These are phyloP conservation scores for Pezicula radicicola DNA, from an alignment of 2,329 filamentous ascomycete species.

Conservation along the genomic window DNA sequence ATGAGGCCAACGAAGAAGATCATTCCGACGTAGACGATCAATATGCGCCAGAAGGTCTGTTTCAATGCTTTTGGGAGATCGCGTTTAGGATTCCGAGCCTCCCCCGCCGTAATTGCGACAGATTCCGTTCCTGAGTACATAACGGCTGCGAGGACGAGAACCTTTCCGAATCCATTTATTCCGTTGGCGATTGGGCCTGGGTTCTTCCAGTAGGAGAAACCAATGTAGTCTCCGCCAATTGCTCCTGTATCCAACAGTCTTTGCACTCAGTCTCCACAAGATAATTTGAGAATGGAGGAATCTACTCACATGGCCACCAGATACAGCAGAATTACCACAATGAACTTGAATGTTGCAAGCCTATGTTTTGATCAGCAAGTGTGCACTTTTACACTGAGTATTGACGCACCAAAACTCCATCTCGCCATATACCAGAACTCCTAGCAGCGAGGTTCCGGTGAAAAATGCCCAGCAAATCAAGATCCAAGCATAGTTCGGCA, in stretches of 20 bases:
- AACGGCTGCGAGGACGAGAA: slow-evolving; percentile 44
- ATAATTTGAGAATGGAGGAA: not conserved
- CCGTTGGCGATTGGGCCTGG: slow-evolving; percentile 36
- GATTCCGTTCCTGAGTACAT: slow-evolving; percentile 35
- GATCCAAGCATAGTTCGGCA: slow-evolving; percentile 40
- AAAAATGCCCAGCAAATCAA: slow-evolving; percentile 43
- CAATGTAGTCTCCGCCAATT: slow-evolving; percentile 44
- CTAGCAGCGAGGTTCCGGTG: slow-evolving; percentile 35
- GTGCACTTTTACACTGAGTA: slow-evolving; percentile 43
- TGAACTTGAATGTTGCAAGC: slow-evolving; percentile 41
- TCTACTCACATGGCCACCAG: not conserved
- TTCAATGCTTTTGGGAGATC: slow-evolving; percentile 55
- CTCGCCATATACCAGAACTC: slow-evolving; percentile 48
- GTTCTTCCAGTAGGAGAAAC: slow-evolving; percentile 46
- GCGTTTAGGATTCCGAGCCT: slow-evolving; percentile 54
- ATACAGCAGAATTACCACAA: not conserved
- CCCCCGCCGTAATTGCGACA: slow-evolving; percentile 48
- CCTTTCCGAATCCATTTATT: slow-evolving; percentile 42
- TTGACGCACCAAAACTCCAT: slow-evolving; percentile 45
- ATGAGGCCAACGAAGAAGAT: slow-evolving; percentile 27
- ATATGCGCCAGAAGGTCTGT: slow-evolving; percentile 59
- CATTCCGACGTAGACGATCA: slow-evolving; percentile 50
- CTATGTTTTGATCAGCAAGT: slow-evolving; percentile 58
- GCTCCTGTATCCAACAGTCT: slow-evolving; percentile 47
- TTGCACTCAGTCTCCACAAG: not conserved